Percentiles rank a stretch among this genome's conserved stretches.
phyloP scores from a whole-genome alignment of 371 early-diverging fungal genomes.

The Apophysomyces elegans region DNA sequence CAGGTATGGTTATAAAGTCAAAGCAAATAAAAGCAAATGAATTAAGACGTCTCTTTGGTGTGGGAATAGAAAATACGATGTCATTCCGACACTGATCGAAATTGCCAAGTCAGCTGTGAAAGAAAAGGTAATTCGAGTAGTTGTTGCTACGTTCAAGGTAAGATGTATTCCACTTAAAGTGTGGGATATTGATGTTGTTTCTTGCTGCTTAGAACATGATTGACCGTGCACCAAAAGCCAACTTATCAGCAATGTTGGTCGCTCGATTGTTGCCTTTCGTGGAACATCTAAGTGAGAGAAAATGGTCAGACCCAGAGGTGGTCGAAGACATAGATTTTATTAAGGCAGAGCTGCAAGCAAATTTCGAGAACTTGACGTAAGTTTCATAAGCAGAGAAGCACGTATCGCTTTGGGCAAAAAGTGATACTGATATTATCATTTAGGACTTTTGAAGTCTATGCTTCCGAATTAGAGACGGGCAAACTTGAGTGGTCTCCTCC shows the following conservation, averaged over 20 bases:
- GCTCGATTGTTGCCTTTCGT: constrained; percentile 78
- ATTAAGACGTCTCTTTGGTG: background rate
- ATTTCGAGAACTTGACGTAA: constrained; percentile 73
- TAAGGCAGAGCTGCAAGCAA: constrained; percentile 66
- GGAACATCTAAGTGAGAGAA: constrained; percentile 80
- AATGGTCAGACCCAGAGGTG: constrained; percentile 91
- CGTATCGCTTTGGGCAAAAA: background rate
- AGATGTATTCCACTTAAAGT: background rate
- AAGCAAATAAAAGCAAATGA: background rate
- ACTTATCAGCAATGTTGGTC: constrained; percentile 86
- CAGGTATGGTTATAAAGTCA: constrained; percentile 51
- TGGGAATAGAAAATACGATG: constrained; percentile 66
- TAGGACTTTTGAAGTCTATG: constrained; percentile 94
- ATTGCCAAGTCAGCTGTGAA: constrained; percentile 91
- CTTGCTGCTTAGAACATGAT: constrained; percentile 69
- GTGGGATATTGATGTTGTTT: background rate
- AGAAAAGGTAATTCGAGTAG: constrained; percentile 94
- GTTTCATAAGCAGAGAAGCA: constrained; percentile 13
- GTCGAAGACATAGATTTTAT: constrained; percentile 76
- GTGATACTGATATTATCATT: background rate
- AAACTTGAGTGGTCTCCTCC: constrained; percentile 93
- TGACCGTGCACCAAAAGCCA: constrained; percentile 74
- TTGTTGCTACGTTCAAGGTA: constrained; percentile 81
- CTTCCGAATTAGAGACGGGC: constrained; percentile 83
- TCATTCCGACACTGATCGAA: constrained; percentile 82